Base-by-base conservation (phyloP, 495 filamentous ascomycete species). In the Aspergillus nanangensis region DNA sequence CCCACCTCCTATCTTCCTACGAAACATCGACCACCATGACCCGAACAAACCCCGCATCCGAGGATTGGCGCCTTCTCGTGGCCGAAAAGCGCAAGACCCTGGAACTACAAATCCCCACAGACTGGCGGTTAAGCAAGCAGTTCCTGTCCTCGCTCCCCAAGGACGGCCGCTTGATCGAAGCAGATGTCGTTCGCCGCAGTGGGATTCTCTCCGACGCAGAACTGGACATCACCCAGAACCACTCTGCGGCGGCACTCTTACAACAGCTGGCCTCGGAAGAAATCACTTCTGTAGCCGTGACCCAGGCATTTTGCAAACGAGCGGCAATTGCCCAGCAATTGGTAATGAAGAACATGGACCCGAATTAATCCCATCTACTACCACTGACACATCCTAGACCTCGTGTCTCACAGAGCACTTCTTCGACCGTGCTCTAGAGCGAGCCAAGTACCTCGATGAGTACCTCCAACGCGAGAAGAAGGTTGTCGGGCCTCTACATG, bases 401-500 rank as follows among this genome's bases (percentile, higher is more conserved):
- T 67, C 55, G n/a, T 74, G 70, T 45, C 46, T 75, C 18, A 70
- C 66, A 0, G 71, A 74, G 54, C 66, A 68, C 5, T 59, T 65
- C 39, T 75, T 74, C 44, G 34, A 58, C 0, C 38, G 55, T 7
- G 71, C 70, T 0, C 41, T 74, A 0, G 57, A 61, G 13, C 53
- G 66, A 14, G 70, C 70, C 1, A 57, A 55, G 13, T 57, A 63
- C 19, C 67, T 81, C 9, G 80, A 83, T 38, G 50, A 60, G 2
- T 59, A 70, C 38, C 47, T 72, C 4, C 38, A 41, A 24, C 52
- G 58, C 1, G 50, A 58, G n/a, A 50, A 54, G 8, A 72, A 69
- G 29, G 64, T 71, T 8, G 55, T 81, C 19, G 82, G 82, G 0
- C 80, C 80, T 2, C 61, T 86, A 0, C 81, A 86, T 45, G 82